Percentiles rank a stretch among this genome's conserved stretches.
Evolutionary conservation across 208 protist genomes (phyloP).

Genomic region (Leishmania aethiopica): DNA sequence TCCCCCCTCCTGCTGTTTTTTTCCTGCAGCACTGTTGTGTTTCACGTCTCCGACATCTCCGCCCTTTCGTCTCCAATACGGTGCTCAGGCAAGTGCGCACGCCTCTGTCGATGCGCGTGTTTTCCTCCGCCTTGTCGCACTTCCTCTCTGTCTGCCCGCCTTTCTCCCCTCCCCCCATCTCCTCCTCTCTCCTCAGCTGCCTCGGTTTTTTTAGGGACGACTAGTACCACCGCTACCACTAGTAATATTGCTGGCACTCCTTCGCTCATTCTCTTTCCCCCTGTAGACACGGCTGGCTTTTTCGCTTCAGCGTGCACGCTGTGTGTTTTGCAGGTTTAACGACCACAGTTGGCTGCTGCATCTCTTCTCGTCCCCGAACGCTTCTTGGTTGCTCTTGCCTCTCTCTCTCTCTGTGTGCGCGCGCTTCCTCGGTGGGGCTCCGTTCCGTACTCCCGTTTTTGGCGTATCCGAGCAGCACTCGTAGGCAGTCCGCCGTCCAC

Average conservation of each 20-base stretch:
- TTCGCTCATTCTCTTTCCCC: background rate
- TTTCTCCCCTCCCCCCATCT: background rate
- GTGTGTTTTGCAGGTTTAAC: background rate
- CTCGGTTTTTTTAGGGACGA: background rate
- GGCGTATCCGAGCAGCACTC: background rate
- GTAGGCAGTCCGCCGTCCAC: background rate
- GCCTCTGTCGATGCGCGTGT: background rate
- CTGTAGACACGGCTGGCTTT: background rate
- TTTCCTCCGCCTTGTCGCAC: background rate
- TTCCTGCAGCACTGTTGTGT: background rate
- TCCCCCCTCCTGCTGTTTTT: background rate
- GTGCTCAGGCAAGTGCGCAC: background rate
- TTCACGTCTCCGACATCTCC: background rate
- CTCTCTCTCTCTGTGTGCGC: background rate
- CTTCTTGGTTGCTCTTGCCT: background rate
- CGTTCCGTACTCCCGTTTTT: background rate
- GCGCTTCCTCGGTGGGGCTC: background rate
- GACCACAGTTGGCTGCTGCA: background rate
- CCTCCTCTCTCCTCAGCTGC: background rate
- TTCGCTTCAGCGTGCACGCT: background rate
- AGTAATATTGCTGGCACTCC: background rate
- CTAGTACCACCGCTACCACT: background rate
- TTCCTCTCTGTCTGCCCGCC: background rate
- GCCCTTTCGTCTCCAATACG: background rate
- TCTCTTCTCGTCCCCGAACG: background rate